These are phyloP conservation scores for Russula foetens DNA, from an alignment of 768 basidiomycete species.

Conservation along the genomic window DNA sequence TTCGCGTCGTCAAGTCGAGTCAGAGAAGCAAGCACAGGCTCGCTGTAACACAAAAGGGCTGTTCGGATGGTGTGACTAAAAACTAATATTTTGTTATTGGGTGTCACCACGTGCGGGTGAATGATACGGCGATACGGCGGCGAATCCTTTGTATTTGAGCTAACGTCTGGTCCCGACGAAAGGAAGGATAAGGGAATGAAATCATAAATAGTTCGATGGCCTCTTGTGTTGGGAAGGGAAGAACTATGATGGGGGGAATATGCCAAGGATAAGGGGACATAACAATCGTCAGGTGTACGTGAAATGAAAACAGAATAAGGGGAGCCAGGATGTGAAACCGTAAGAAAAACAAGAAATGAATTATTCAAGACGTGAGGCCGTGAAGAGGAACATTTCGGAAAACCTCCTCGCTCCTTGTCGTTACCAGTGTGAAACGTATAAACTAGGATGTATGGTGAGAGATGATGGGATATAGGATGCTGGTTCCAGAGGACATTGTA, in stretches of 20 bases:
- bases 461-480: not conserved
- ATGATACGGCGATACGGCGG: not conserved
- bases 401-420: not conserved
- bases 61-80: not conserved
- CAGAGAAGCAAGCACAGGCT: conserved; percentile 1
- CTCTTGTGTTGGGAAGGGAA: not conserved
- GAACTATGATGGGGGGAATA: not conserved
- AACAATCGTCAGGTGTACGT: not conserved
- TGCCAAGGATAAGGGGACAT: not conserved
- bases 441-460: not conserved
- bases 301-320: conserved; percentile 1
- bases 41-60: not conserved
- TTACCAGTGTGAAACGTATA: not conserved
- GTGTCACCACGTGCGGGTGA: not conserved
- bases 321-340: not conserved
- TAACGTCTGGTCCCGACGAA: not conserved
- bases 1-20: no score
- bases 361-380: not conserved
- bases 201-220: not conserved
- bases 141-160: not conserved
- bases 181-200: not conserved
- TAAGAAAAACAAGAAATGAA: not conserved
- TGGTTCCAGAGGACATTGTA: not conserved
- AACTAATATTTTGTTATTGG: not conserved
- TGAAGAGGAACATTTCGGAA: not conserved